A percentile compares a stretch with the other conserved stretches of the same genome.
phyloP scores from a whole-genome alignment of 2,329 filamentous ascomycete genomes.

The Neofusicoccum laricinum region DNA sequence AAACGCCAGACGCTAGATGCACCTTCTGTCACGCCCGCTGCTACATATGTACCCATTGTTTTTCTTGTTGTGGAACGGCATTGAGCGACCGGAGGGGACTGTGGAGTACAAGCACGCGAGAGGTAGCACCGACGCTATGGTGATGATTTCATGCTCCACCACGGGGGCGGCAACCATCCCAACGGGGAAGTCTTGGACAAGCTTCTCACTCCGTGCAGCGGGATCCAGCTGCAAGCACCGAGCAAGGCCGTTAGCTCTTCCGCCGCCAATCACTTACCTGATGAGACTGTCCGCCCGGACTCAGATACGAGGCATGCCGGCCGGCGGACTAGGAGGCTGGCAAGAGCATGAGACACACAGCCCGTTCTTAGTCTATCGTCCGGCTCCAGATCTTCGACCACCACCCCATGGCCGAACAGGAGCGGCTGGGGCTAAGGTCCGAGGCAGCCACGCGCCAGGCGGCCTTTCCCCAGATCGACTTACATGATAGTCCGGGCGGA shows the following conservation, averaged over 20 bases:
- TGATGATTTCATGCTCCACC: neutral
- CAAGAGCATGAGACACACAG: neutral
- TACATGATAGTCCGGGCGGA: neutral
- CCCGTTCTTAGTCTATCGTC: neutral
- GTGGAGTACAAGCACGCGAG: neutral
- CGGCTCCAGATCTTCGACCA: neutral
- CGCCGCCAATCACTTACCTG: conserved; percentile 6
- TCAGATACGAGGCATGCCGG: neutral
- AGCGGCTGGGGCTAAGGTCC: neutral
- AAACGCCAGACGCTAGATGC: conserved; percentile 4
- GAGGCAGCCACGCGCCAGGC: neutral
- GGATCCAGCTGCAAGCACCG: neutral
- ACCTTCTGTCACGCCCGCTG: neutral
- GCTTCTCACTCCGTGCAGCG: neutral
- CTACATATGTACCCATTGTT: neutral
- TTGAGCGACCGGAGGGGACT: neutral
- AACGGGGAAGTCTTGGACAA: neutral
- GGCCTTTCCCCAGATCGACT: neutral
- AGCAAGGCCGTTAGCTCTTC: neutral
- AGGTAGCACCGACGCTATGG: neutral
- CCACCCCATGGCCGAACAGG: neutral
- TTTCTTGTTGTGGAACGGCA: neutral
- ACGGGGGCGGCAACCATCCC: neutral
- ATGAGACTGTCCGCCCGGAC: neutral
- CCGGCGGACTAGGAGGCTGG: neutral